phyloP scores from a whole-genome alignment of 305 asterid species.

The Fraxinus albicans region DNA sequence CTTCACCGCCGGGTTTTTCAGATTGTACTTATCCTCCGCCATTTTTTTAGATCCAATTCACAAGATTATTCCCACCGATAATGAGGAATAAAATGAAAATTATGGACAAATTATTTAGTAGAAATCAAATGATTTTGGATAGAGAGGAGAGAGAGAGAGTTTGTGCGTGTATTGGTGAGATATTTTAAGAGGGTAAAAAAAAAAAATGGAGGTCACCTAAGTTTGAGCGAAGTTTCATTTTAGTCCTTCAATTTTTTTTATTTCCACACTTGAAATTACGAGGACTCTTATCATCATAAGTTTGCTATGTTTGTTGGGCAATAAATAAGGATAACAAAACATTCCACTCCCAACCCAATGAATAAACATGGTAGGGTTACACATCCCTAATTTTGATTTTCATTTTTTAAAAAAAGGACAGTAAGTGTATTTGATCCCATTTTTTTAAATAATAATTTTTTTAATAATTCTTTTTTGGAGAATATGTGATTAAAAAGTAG shows the following conservation, averaged over 20 bases:
- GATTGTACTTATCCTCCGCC: slow-evolving; percentile 84
- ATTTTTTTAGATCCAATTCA: slow-evolving; percentile 35
- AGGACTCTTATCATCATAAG: not conserved
- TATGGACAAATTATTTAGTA: not conserved
- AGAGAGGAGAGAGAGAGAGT: not conserved
- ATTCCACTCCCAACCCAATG: too few relatives aligned
- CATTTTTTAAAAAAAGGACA: too few relatives aligned
- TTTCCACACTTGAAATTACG: not conserved
- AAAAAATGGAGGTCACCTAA: not conserved
- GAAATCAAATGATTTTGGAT: not conserved
- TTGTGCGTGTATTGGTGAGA: slow-evolving; percentile 7
- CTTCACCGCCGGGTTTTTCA: slow-evolving; percentile 91
- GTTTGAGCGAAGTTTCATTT: not conserved
- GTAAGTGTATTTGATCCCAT: slow-evolving; percentile 18
- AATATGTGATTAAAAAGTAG: too few relatives aligned
- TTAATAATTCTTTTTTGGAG: too few relatives aligned
- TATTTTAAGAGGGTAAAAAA: not conserved
- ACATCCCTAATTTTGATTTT: too few relatives aligned
- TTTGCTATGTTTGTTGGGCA: not conserved
- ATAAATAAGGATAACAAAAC: too few relatives aligned
- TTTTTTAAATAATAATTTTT: not conserved
- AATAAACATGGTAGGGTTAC: too few relatives aligned
- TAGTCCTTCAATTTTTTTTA: not conserved
- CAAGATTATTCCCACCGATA: slow-evolving; percentile 15
- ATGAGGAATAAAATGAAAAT: slow-evolving; percentile 7